Evolutionary conservation across 2,329 filamentous ascomycete species (phyloP).

Genomic region (Aspergillus fumigatus): DNA sequence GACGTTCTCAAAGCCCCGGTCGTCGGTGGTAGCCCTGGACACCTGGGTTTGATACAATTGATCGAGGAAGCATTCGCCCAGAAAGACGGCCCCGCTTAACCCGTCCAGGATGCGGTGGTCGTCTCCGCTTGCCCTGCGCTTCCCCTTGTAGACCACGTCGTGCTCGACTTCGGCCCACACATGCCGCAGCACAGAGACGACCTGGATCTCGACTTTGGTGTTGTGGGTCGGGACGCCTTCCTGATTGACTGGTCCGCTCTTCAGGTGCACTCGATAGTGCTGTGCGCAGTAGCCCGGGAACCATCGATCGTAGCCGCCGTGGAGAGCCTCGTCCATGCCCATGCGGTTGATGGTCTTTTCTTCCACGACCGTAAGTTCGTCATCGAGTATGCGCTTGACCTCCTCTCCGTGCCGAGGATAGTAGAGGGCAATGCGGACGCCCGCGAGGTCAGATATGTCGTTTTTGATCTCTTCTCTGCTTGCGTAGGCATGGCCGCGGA

Average conservation of each 20-base stretch:
- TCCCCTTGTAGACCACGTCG: slow-evolving; percentile 25
- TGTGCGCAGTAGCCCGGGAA: slow-evolving; percentile 4
- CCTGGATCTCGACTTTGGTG: slow-evolving; percentile 24
- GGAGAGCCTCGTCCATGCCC: not conserved
- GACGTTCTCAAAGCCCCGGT: not conserved
- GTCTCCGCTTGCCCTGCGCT: not conserved
- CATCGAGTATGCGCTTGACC: not conserved
- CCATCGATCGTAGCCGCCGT: not conserved
- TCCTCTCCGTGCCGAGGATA: slow-evolving; percentile 1
- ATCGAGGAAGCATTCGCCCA: not conserved
- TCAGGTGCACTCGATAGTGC: slow-evolving; percentile 1
- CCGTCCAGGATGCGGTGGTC: not conserved
- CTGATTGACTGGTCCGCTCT: not conserved
- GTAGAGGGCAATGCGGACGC: slow-evolving; percentile 10
- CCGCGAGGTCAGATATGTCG: slow-evolving; percentile 11
- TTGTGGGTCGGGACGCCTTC: not conserved
- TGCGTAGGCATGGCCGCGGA: not conserved
- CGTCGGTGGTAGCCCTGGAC: not conserved
- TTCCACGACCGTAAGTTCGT: not conserved
- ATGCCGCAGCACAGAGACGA: slow-evolving; percentile 22
- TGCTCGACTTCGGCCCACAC: slow-evolving; percentile 27
- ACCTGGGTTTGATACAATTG: not conserved
- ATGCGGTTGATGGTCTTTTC: not conserved
- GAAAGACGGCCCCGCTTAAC: not conserved
- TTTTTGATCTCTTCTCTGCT: slow-evolving; percentile 4